Evolutionary conservation across 495 filamentous ascomycete species (phyloP), one percentile per base, ranked within the genome.

Genomic region (Lasiosphaeria hispida): DNA sequence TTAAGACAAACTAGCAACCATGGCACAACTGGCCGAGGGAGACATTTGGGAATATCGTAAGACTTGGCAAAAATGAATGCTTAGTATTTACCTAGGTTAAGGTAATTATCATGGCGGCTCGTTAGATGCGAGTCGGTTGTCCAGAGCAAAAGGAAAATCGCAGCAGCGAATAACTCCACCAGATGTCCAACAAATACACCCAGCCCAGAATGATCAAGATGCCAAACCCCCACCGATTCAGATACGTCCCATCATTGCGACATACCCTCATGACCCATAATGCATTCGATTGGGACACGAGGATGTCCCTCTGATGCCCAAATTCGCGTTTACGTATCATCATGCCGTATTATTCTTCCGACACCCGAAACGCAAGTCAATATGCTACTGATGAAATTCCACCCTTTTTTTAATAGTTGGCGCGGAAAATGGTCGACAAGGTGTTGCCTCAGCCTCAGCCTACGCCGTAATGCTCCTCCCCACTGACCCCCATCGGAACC

Each of bases 401-500:
- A 41, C 14, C 14, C 1, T 15, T 15, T 2, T 41, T 41, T 41
- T 41, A 15, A 2, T 13, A 4, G 39, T 15, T 7, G 11, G 11
- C 14, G 3, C 14, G 39, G 3, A 2, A 41, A 41, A 41, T 41
- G 39, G 39, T 41, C 2, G 10, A 41, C 10, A 8, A 41, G 11
- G 7, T 2, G 18, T 10, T 49, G 11, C 17, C 11, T 14, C 36
- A 14, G 13, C 19, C 4, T 23, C 8, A 3, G 9, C 49, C 73
- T 66, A 78, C 50, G 77, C 74, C 36, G 64, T 62, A 15, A 77
- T 59, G 47, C 74, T 77, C 52, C 64, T 69, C n/a, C 69, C 73
- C 33, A 77, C 67, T 0, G 64, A 65, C 6, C 77, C 76, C 78
- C 78, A 81, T n/a, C 75, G 65, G 47, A 81, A 72, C 48, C 75